Evolutionary conservation across 495 filamentous ascomycete species (phyloP).

Genomic region (Paragyromitra xinjiangensis): DNA sequence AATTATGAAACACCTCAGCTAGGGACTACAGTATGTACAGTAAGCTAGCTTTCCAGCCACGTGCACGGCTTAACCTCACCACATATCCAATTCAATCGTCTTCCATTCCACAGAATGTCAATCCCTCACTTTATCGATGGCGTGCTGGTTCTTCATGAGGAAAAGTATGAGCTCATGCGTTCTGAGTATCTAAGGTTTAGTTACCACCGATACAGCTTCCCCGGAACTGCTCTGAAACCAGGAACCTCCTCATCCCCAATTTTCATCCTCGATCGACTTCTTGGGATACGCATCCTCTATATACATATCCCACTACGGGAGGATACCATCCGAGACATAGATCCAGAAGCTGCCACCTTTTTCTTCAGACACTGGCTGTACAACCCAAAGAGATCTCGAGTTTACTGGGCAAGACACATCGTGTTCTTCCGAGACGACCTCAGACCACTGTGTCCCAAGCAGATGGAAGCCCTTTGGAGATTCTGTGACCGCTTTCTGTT

Average conservation of each 20-base stretch:
- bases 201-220: constrained; percentile 24
- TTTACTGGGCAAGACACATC: background rate
- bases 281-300: constrained; percentile 8
- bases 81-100: background rate
- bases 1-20: background rate
- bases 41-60: background rate
- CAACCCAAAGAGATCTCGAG: background rate
- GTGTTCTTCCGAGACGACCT: constrained; percentile 30
- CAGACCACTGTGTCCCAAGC: constrained; percentile 5
- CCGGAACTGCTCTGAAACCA: constrained; percentile 9
- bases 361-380: constrained; percentile 21
- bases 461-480: constrained; percentile 23
- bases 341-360: background rate
- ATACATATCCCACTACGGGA: background rate
- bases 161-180: background rate
- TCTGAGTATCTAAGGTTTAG: background rate
- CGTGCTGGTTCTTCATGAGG: constrained; percentile 1
- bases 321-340: background rate
- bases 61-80: background rate
- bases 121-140: constrained; percentile 16
- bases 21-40: background rate
- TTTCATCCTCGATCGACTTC: background rate
- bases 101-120: background rate
- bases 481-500: constrained; percentile 27
- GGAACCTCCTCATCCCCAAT: constrained; percentile 12